phyloP scores from a whole-genome alignment of 2,329 filamentous ascomycete species.

The Xylogone sp. region DNA sequence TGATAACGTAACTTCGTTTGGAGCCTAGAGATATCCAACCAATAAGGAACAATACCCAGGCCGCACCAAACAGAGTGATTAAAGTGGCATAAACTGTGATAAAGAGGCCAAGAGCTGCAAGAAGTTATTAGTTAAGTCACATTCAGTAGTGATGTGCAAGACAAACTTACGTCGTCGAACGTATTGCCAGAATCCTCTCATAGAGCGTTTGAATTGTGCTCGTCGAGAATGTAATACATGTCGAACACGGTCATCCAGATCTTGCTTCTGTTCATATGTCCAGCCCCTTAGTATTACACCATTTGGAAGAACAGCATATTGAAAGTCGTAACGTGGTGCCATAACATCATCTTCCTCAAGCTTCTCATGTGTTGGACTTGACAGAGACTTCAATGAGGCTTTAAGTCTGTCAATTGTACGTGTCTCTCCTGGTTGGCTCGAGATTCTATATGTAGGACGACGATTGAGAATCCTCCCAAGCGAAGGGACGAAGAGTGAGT shows the following conservation, averaged over 20 bases:
- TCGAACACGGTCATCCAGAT: slow-evolving; percentile 81
- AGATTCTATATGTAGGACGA: slow-evolving; percentile 32
- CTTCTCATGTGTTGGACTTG: slow-evolving; percentile 5
- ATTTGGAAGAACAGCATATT: slow-evolving; percentile 76
- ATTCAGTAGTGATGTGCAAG: neutral
- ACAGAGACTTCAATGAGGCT: slow-evolving; percentile 13
- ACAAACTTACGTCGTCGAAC: slow-evolving; percentile 57
- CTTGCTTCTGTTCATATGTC: slow-evolving; percentile 66
- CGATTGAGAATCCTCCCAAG: slow-evolving; percentile 74
- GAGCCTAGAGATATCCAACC: slow-evolving; percentile 84
- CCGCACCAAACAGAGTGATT: slow-evolving; percentile 80
- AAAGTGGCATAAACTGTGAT: slow-evolving; percentile 80
- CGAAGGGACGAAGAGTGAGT: slow-evolving; percentile 81
- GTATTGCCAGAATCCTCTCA: slow-evolving; percentile 79
- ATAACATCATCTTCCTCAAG: slow-evolving; percentile 42
- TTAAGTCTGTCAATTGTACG: slow-evolving; percentile 19
- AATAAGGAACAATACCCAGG: slow-evolving; percentile 89
- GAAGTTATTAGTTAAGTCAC: neutral
- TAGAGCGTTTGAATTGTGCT: slow-evolving; percentile 71
- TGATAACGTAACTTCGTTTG: slow-evolving; percentile 64
- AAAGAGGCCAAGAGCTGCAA: slow-evolving; percentile 68
- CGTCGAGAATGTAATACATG: slow-evolving; percentile 82
- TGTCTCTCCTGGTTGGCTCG: slow-evolving; percentile 10
- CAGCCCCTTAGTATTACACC: slow-evolving; percentile 71
- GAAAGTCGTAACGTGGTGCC: slow-evolving; percentile 61